phyloP scores from a whole-genome alignment of 2,329 filamentous ascomycete species.

The Alternaria metachromatica region DNA sequence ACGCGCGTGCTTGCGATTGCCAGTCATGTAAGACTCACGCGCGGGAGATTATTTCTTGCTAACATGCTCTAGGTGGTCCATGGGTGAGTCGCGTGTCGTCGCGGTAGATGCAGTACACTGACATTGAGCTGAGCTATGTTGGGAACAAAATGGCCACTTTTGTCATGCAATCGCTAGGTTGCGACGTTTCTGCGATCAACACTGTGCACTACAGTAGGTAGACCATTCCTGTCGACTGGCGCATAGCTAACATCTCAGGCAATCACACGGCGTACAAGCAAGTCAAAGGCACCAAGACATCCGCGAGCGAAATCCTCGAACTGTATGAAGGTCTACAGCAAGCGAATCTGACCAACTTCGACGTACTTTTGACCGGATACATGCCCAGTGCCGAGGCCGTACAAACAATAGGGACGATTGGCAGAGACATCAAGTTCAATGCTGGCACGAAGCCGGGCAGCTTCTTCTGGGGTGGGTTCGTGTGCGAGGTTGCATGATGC shows the following conservation, averaged over 20 bases:
- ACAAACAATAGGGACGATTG: conserved; percentile 83
- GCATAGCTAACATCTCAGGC: conserved; percentile 59
- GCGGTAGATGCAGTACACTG: conserved; percentile 19
- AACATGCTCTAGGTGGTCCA: conserved; percentile 67
- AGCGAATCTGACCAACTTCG: conserved; percentile 85
- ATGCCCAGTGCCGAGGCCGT: conserved; percentile 87
- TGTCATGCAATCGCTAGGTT: conserved; percentile 90
- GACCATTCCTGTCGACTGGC: background rate
- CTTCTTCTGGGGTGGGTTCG: conserved; percentile 82
- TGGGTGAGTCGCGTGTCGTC: conserved; percentile 62
- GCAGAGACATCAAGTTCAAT: conserved; percentile 75
- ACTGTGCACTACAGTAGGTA: conserved; percentile 94
- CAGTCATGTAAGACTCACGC: conserved; percentile 79
- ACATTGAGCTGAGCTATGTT: conserved; percentile 73
- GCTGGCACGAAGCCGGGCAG: conserved; percentile 68
- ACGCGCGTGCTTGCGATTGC: conserved; percentile 83
- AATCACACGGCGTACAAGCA: conserved; percentile 95
- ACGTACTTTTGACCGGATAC: conserved; percentile 94
- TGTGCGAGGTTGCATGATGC: too few species aligned
- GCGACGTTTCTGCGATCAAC: conserved; percentile 91
- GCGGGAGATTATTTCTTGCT: conserved; percentile 25
- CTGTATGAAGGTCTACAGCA: conserved; percentile 85
- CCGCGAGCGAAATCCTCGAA: conserved; percentile 81
- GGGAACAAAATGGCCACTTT: conserved; percentile 98
- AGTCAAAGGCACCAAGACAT: conserved; percentile 82